Conservation (phyloP, 768 basidiomycete genomes). For the Leccinum broughii region DNA sequence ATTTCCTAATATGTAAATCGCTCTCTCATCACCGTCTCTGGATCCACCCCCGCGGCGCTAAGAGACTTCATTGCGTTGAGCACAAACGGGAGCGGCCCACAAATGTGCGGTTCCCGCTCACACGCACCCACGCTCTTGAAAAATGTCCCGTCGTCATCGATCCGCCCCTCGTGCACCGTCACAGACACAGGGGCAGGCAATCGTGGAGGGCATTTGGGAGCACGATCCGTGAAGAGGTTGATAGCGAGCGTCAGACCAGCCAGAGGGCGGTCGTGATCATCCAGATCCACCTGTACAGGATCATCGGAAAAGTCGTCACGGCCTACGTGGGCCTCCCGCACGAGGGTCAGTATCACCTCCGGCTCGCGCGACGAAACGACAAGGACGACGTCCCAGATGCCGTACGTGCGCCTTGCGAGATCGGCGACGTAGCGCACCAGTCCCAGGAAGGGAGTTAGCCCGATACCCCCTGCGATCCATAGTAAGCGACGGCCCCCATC, state of each 20-base stretch:
- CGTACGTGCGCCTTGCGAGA: constrained; percentile 17
- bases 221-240: constrained; percentile 16
- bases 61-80: constrained; percentile 25
- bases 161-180: constrained; percentile 17
- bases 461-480: constrained; percentile 68
- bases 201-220: constrained; percentile 1
- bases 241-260: constrained; percentile 20
- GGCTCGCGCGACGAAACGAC: constrained; percentile 56
- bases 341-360: constrained; percentile 46
- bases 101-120: constrained; percentile 21
- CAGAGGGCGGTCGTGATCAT: neutral
- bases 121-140: constrained; percentile 21
- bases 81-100: constrained; percentile 29
- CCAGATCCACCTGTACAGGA: neutral
- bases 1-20: constrained; percentile 27
- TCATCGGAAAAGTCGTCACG: neutral
- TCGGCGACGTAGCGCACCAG: constrained; percentile 39
- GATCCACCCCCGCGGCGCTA: constrained; percentile 21
- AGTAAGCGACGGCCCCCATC: constrained; percentile 37
- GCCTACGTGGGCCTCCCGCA: constrained; percentile 32
- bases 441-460: constrained; percentile 62
- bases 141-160: constrained; percentile 20
- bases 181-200: constrained; percentile 14
- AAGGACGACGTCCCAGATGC: constrained; percentile 46
- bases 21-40: constrained; percentile 25